Percentiles rank a stretch among this genome's conserved stretches.
Conservation (phyloP, 495 filamentous ascomycete species). For the Hypoxylon subgilvum region DNA sequence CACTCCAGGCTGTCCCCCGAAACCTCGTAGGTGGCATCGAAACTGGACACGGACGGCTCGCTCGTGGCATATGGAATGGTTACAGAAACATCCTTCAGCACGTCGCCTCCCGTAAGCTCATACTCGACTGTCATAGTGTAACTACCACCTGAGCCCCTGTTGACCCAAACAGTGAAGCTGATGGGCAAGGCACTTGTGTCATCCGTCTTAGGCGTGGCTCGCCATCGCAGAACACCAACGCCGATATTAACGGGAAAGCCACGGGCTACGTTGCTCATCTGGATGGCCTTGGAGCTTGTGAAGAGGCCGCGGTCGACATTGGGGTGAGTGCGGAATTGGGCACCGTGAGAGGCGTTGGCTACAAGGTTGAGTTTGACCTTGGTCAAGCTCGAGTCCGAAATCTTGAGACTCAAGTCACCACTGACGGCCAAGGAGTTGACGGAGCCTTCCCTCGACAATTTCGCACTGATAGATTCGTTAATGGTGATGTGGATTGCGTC, state of each 20-base stretch:
- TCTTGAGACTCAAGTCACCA: conserved; percentile 87
- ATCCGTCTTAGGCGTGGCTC: conserved; percentile 71
- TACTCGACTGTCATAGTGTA: conserved; percentile 92
- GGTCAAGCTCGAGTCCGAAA: conserved; percentile 83
- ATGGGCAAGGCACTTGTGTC: conserved; percentile 81
- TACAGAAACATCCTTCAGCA: conserved; percentile 81
- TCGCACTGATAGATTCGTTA: conserved; percentile 85
- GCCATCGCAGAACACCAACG: conserved; percentile 89
- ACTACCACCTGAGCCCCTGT: conserved; percentile 76
- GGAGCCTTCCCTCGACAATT: conserved; percentile 82
- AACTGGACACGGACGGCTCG: conserved; percentile 88
- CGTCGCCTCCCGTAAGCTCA: conserved; percentile 77
- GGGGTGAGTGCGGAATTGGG: conserved; percentile 89
- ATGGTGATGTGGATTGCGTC: conserved; percentile 86
- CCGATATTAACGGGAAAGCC: conserved; percentile 91
- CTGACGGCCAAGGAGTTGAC: conserved; percentile 84
- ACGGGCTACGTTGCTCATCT: conserved; percentile 80
- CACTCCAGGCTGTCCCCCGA: conserved; percentile 92
- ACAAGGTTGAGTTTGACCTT: conserved; percentile 83
- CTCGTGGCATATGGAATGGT: conserved; percentile 81
- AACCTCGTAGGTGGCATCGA: conserved; percentile 93
- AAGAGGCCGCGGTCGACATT: conserved; percentile 91
- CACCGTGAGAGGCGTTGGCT: conserved; percentile 74
- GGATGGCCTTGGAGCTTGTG: conserved; percentile 76
- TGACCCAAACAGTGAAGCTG: conserved; percentile 94